phyloP scores from a whole-genome alignment of 495 filamentous ascomycete genomes.

The Thozetella sp. region DNA sequence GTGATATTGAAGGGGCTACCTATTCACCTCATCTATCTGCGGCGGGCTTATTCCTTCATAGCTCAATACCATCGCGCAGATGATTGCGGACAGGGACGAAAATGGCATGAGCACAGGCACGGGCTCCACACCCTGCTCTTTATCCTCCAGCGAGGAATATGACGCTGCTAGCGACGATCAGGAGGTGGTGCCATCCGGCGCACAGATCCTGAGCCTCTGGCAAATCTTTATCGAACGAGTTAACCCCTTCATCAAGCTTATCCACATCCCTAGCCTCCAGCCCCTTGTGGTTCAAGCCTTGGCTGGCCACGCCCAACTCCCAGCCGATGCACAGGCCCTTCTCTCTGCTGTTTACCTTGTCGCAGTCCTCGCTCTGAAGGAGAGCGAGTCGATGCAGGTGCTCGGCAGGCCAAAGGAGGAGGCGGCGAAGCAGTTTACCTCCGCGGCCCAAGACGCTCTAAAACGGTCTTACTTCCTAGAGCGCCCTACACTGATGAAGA shows the following conservation, averaged over 20 bases:
- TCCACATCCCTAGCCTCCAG: slow-evolving; percentile 67
- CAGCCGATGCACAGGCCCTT: slow-evolving; percentile 51
- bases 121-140: slow-evolving; percentile 35
- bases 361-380: slow-evolving; percentile 42
- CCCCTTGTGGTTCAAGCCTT: slow-evolving; percentile 47
- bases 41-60: slow-evolving; percentile 14
- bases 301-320: slow-evolving; percentile 32
- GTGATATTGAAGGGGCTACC: too few relatives aligned
- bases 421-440: slow-evolving; percentile 36
- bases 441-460: slow-evolving; percentile 47
- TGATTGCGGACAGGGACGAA: background rate
- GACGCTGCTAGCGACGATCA: slow-evolving; percentile 24
- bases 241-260: slow-evolving; percentile 68
- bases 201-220: slow-evolving; percentile 71
- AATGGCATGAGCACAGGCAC: slow-evolving; percentile 10
- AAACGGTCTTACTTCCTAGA: slow-evolving; percentile 49
- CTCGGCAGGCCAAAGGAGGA: slow-evolving; percentile 44
- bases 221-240: slow-evolving; percentile 68
- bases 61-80: background rate
- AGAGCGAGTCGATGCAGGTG: slow-evolving; percentile 48
- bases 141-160: slow-evolving; percentile 31
- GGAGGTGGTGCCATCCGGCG: slow-evolving; percentile 59
- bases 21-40: too few relatives aligned
- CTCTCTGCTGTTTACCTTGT: slow-evolving; percentile 55
- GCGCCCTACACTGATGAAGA: slow-evolving; percentile 48